phyloP scores from a whole-genome alignment of 371 early-diverging fungal genomes.

The Rhizopus delemar region DNA sequence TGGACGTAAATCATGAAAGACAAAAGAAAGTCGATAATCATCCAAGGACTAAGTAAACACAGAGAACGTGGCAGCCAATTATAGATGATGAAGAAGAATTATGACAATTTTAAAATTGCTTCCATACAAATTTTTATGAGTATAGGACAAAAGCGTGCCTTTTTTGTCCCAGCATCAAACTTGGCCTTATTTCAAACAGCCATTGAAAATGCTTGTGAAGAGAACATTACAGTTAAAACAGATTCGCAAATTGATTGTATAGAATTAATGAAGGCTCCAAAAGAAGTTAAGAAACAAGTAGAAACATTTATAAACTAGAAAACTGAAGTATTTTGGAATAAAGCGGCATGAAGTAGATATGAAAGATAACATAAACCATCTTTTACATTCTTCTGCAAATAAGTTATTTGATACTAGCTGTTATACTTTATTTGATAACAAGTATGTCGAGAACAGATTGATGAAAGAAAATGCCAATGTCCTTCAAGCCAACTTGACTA shows the following conservation, averaged over 20 bases:
- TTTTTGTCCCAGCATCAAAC: neutral
- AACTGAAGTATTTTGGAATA: neutral
- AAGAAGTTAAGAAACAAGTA: slow-evolving; percentile 4
- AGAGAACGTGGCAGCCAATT: neutral
- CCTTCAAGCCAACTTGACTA: neutral
- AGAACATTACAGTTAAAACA: neutral
- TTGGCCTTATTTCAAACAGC: neutral
- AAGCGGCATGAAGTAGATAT: neutral
- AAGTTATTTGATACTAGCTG: slow-evolving; percentile 5
- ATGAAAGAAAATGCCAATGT: neutral
- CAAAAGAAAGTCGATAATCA: neutral
- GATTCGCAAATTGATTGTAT: neutral
- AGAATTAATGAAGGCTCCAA: slow-evolving; percentile 1
- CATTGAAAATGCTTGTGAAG: neutral
- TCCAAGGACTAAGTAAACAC: neutral
- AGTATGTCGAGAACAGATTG: slow-evolving; percentile 2
- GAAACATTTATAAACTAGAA: neutral
- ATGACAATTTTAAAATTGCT: too few relatives aligned
- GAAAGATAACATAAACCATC: slow-evolving; percentile 1
- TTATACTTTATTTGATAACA: slow-evolving; percentile 4
- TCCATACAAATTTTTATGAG: slow-evolving; percentile 1
- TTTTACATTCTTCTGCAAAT: neutral
- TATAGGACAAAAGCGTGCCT: neutral
- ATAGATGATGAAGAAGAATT: neutral
- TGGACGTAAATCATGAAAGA: neutral